Evolutionary conservation across 1,139 yeast species (phyloP).

Genomic region (Yamadazyma dushanensis): DNA sequence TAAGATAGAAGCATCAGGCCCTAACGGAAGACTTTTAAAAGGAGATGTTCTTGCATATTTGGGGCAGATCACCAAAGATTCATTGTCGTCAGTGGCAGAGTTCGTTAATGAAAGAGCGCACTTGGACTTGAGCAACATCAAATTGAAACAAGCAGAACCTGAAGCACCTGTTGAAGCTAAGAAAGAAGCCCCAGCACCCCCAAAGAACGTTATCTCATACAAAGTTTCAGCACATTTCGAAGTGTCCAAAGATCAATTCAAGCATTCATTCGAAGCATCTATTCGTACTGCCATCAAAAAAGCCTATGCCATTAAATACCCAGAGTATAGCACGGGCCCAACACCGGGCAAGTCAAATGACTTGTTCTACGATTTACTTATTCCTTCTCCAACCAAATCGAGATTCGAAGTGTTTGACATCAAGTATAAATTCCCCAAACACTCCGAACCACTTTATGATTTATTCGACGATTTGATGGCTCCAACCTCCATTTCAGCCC

Average conservation of each 20-base stretch:
- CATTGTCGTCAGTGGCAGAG: slow-evolving; percentile 51
- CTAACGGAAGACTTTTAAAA: slow-evolving; percentile 79
- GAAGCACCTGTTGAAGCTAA: slow-evolving; percentile 5
- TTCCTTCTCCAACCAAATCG: slow-evolving; percentile 55
- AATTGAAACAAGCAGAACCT: slow-evolving; percentile 41
- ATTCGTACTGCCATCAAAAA: slow-evolving; percentile 33
- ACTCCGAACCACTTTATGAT: slow-evolving; percentile 14
- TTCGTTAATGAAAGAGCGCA: slow-evolving; percentile 60
- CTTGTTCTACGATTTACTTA: slow-evolving; percentile 63
- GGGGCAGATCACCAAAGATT: slow-evolving; percentile 58
- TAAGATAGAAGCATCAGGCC: slow-evolving; percentile 83
- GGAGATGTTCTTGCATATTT: slow-evolving; percentile 89
- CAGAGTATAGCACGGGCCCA: slow-evolving; percentile 48
- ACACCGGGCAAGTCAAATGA: slow-evolving; percentile 33
- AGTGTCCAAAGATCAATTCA: slow-evolving; percentile 23
- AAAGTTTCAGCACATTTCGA: slow-evolving; percentile 28
- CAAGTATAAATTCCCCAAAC: slow-evolving; percentile 24
- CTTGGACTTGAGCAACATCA: slow-evolving; percentile 75
- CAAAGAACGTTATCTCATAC: slow-evolving; percentile 29
- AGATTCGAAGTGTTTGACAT: slow-evolving; percentile 52
- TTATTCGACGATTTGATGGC: slow-evolving; percentile 35
- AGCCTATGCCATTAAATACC: slow-evolving; percentile 44
- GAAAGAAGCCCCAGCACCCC: slow-evolving; percentile 18
- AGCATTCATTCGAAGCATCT: slow-evolving; percentile 31
- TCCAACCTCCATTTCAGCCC: slow-evolving; percentile 5